Evolutionary conservation across 768 basidiomycete species (phyloP).

Genomic region (Phylloporus sp.): DNA sequence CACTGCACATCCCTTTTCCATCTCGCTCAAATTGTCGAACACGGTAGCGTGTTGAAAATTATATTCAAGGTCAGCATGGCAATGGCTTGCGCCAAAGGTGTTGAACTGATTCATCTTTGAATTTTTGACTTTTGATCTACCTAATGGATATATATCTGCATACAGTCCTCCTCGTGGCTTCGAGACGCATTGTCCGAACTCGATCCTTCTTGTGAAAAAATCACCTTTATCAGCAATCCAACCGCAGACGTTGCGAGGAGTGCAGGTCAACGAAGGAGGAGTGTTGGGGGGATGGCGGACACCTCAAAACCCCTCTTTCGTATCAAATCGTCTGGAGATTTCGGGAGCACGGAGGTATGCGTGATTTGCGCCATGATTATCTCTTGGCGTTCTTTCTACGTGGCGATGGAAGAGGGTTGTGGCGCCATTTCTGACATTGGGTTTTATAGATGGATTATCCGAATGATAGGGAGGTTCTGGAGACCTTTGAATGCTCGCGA

Average conservation of each 20-base stretch:
- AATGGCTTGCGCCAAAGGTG: not conserved
- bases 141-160: slow-evolving; percentile 11
- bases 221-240: slow-evolving; percentile 80
- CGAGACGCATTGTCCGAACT: slow-evolving; percentile 89
- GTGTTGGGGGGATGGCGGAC: not conserved
- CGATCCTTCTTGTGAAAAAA: slow-evolving; percentile 79
- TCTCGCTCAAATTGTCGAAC: not conserved
- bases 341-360: slow-evolving; percentile 77
- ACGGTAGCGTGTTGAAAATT: slow-evolving; percentile 62
- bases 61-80: slow-evolving; percentile 66
- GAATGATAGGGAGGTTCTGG: slow-evolving; percentile 85
- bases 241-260: slow-evolving; percentile 28
- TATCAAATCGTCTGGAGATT: slow-evolving; percentile 74
- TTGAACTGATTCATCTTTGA: not conserved
- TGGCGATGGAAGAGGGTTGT: not conserved
- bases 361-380: slow-evolving; percentile 3
- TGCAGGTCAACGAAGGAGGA: slow-evolving; percentile 12
- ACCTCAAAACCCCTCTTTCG: slow-evolving; percentile 58
- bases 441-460: slow-evolving; percentile 87
- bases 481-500: slow-evolving; percentile 77
- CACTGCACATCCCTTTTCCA: not conserved
- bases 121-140: not conserved
- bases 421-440: not conserved
- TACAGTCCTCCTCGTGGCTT: slow-evolving; percentile 77
- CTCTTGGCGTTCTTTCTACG: not conserved